Percentiles rank a stretch among this genome's conserved stretches.
phyloP scores from a whole-genome alignment of 306 rosid species.

The Vicia faba region DNA sequence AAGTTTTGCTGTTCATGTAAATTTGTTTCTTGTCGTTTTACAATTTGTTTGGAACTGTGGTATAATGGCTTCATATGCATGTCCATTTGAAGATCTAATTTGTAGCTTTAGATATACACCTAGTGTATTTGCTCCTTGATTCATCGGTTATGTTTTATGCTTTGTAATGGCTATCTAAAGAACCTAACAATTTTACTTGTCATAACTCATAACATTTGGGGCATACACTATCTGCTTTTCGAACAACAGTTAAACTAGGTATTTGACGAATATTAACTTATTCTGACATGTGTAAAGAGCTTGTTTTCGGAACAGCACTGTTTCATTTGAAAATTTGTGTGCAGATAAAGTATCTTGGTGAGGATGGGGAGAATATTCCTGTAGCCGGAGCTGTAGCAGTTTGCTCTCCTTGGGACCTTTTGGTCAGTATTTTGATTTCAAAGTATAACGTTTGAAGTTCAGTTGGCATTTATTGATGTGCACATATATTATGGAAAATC shows the following conservation, averaged over 20 bases:
- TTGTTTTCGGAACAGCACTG: conserved; percentile 27
- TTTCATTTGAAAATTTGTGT: conserved; percentile 36
- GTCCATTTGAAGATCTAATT: not conserved
- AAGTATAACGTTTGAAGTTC: conserved; percentile 24
- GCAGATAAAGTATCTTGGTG: conserved; percentile 93
- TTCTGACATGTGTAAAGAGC: conserved; percentile 8
- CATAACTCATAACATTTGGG: conserved; percentile 20
- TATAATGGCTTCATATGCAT: not conserved
- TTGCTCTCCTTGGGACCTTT: conserved; percentile 95
- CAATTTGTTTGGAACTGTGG: too few relatives aligned
- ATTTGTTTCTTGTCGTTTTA: too few relatives aligned
- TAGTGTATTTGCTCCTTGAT: not conserved
- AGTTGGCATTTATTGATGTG: conserved; percentile 10
- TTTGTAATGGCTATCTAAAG: conserved; percentile 6
- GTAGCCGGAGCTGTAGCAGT: conserved; percentile 88
- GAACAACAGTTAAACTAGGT: conserved; percentile 16
- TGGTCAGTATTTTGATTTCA: conserved; percentile 66
- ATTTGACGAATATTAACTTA: conserved; percentile 4
- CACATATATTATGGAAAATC: conserved; percentile 21
- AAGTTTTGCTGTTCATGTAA: too few relatives aligned
- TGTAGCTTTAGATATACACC: not conserved
- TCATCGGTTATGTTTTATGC: conserved; percentile 4
- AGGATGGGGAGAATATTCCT: conserved; percentile 84
- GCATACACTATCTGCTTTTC: conserved; percentile 14
- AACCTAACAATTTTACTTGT: conserved; percentile 25